Evolutionary conservation across 306 rosid species (phyloP).

Genomic region (Senna siamea): DNA sequence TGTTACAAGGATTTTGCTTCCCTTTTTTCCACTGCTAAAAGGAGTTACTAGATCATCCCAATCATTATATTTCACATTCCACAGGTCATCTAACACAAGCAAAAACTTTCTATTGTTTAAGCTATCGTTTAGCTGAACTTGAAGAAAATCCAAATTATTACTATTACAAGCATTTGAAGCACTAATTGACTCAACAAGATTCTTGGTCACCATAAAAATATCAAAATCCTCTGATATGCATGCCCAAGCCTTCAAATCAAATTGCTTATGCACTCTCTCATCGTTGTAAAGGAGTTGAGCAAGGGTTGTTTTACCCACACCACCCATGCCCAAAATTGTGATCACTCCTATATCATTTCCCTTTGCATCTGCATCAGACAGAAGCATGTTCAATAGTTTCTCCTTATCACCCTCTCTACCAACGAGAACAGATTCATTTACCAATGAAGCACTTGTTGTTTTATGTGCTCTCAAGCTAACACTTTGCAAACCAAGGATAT

Average conservation of each 20-base stretch:
- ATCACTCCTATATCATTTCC: slow-evolving; percentile 24
- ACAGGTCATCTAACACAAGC: slow-evolving; percentile 57
- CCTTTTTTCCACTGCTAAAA: slow-evolving; percentile 40
- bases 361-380: slow-evolving; percentile 24
- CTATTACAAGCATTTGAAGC: neutral
- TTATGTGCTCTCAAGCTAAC: slow-evolving; percentile 14
- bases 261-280: neutral
- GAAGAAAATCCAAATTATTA: slow-evolving; percentile 48
- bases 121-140: slow-evolving; percentile 40
- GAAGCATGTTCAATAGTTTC: slow-evolving; percentile 18
- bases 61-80: slow-evolving; percentile 50
- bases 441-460: slow-evolving; percentile 43
- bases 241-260: slow-evolving; percentile 36
- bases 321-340: slow-evolving; percentile 39
- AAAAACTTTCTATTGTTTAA: slow-evolving; percentile 43
- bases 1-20: slow-evolving; percentile 54
- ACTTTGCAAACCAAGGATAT: slow-evolving; percentile 48
- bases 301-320: slow-evolving; percentile 53
- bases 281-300: slow-evolving; percentile 41
- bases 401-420: slow-evolving; percentile 47
- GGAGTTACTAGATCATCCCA: slow-evolving; percentile 47
- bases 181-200: slow-evolving; percentile 41
- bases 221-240: slow-evolving; percentile 51
- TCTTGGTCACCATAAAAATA: slow-evolving; percentile 41
- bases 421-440: slow-evolving; percentile 47